Percentiles rank a stretch among this genome's conserved stretches.
Conservation (phyloP, 768 basidiomycete genomes). For the Mycena floridula region DNA sequence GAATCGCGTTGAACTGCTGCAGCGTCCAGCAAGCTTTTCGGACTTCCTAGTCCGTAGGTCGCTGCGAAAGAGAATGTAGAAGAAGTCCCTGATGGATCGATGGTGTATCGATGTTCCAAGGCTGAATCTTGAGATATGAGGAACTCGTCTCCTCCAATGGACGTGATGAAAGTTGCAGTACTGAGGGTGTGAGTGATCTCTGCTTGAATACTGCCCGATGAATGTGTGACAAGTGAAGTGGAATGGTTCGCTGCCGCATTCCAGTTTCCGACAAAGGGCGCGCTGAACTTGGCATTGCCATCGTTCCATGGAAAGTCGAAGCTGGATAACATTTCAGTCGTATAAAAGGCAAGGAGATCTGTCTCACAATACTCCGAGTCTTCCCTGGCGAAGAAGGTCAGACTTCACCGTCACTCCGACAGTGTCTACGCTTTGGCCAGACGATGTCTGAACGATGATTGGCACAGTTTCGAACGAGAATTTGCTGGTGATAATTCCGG, state of each 20-base stretch:
- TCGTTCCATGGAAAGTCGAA: slow-evolving; percentile 60
- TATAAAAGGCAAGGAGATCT: no score
- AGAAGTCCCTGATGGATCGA: slow-evolving; percentile 24
- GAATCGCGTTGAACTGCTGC: slow-evolving; percentile 28
- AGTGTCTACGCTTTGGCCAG: slow-evolving; percentile 31
- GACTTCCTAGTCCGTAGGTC: slow-evolving; percentile 20
- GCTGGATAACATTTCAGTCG: no score
- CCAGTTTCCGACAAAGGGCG: slow-evolving; percentile 52
- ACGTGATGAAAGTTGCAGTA: slow-evolving; percentile 34
- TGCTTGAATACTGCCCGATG: slow-evolving; percentile 23
- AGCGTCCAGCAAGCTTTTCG: slow-evolving; percentile 14
- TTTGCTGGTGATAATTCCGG: slow-evolving; percentile 40
- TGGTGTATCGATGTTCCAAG: slow-evolving; percentile 38
- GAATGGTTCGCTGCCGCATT: slow-evolving; percentile 42
- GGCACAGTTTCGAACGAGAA: slow-evolving; percentile 31
- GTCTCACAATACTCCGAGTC: slow-evolving; percentile 42
- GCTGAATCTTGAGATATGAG: slow-evolving; percentile 36
- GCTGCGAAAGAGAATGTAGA: slow-evolving; percentile 30
- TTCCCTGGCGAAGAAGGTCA: slow-evolving; percentile 27
- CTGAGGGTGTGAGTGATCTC: slow-evolving; percentile 37
- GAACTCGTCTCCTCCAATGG: slow-evolving; percentile 33
- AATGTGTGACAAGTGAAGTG: slow-evolving; percentile 25
- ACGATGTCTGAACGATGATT: slow-evolving; percentile 33
- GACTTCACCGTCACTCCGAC: slow-evolving; percentile 37
- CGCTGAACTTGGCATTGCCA: slow-evolving; percentile 47